Base-by-base conservation (phyloP, 768 basidiomycete species). In the Suillus occidentalis region DNA sequence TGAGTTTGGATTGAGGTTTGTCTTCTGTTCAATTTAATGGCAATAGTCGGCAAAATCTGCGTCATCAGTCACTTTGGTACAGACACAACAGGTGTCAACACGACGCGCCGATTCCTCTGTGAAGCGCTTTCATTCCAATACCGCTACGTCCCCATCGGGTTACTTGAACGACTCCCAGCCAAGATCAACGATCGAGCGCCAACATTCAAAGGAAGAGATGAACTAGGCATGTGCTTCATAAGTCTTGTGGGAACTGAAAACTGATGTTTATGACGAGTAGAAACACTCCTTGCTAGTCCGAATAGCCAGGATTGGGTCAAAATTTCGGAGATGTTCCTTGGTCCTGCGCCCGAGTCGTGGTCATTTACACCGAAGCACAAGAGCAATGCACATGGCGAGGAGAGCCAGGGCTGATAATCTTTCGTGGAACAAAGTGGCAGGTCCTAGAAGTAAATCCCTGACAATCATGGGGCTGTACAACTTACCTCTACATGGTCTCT, bases 121-220 rank as follows among this genome's bases (percentile, higher is more conserved):
- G 97, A 99, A 78, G 89, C 94, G 0, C 82, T 99, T 2, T 97
- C 95, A 0, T 99, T 99, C 84, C 94, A 95, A 72, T 91, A 97
- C 75, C 93, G 97, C 53, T 99, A 99, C 73, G 81, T 98, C 56
- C 97, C 97, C 8, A 89, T 99, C 56, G 97, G 97, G 0, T 79
- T 99, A 8, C 84, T 99, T 22, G 96, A 99, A 74, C 79, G 73
- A 1, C 79, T 95, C 31, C 95, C 97, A 0, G 85, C 83, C 3
- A 83, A 84, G 65, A 87, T 99, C 69, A 99, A 99, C 73, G 96
- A 99, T 63, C 87, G 97, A 13, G 88, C 96, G 0, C 94, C 94
- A 0, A 86, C 91, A 0, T 99, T 92, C 79, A 82, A 83, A 14
- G 97, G 97, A 2, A 85, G 97, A 25, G 87, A 90, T 76, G 95